Evolutionary conservation across 108 stramenopile genomes (phyloP), one percentile per base, ranked within the genome.

Genomic region (Pseudonitzschia multistriata): DNA sequence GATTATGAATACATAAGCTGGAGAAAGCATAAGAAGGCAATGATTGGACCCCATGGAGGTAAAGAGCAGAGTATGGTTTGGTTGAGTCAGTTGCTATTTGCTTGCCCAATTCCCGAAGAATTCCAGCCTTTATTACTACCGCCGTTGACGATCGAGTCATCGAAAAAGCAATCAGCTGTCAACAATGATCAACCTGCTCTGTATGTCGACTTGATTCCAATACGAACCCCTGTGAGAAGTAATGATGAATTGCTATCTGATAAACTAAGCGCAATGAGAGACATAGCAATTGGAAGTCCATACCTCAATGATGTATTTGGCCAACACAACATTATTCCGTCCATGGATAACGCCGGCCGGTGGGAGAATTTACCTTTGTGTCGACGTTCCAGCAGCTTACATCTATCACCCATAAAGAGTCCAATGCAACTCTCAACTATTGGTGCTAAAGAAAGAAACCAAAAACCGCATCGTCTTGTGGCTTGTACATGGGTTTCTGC

Each of bases 361-460:
- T 92, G 82, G 85, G 79, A 78, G 54, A 92, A 92, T 72, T 62
- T 92, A 34, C 88, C 91, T 24, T 67, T 92, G 31, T 92, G 91
- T 52, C 74, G 50, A 33, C 49, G 68, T 34, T 14, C 31, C 3
- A 11, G 35, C 19, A 22, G 21, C 1, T 3, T 19, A 25, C 19
- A 2, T 1, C 24, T 24, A 4, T 0, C 50, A 36, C 25, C 3
- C 6, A 25, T 1, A 1, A 6, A 24, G 25, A 10, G 22, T 34
- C 47, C 24, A 31, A 11, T 24, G 13, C 30, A 62, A 42, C 34
- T 40, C 30, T 62, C 39, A 40, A 13, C 21, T 4, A 6, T 40
- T 62, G 0, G 21, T 14, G n/a, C 54, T 55, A 25, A 33, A n/a
- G n/a, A n/a, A n/a, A n/a, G n/a, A n/a, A n/a, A n/a, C n/a, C n/a